These are phyloP conservation scores for Annona cherimola DNA, from an alignment of 164 flowering plant species.

Conservation along the genomic window DNA sequence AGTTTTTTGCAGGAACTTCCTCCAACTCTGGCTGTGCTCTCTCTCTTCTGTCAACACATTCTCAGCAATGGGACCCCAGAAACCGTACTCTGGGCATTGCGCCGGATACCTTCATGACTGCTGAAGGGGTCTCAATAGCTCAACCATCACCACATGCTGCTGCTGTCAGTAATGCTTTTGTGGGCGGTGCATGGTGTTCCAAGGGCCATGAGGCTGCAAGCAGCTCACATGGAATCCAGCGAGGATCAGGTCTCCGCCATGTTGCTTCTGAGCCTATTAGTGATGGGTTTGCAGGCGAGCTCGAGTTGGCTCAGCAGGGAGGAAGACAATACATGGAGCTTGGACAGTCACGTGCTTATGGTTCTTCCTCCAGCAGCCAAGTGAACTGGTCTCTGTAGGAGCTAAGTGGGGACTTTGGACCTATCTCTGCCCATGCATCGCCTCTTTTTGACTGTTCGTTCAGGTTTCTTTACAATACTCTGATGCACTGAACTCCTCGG, in stretches of 20 bases:
- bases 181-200: slow-evolving; percentile 42
- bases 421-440: background rate
- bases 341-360: slow-evolving; percentile 41
- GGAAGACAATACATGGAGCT: slow-evolving; percentile 48
- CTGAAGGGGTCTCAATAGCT: slow-evolving; percentile 26
- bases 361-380: slow-evolving; percentile 33
- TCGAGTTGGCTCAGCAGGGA: slow-evolving; percentile 40
- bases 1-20: slow-evolving; percentile 49
- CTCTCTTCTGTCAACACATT: slow-evolving; percentile 92
- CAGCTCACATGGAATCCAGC: slow-evolving; percentile 32
- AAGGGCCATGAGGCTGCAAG: slow-evolving; percentile 34
- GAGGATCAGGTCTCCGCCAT: slow-evolving; percentile 39
- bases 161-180: slow-evolving; percentile 19
- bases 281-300: slow-evolving; percentile 29
- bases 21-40: slow-evolving; percentile 90
- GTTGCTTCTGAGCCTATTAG: slow-evolving; percentile 29
- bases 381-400: slow-evolving; percentile 48
- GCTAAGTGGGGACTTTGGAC: background rate
- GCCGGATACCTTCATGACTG: slow-evolving; percentile 23
- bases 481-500: background rate
- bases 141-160: slow-evolving; percentile 33
- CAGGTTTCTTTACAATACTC: background rate
- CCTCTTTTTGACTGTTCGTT: background rate
- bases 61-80: slow-evolving; percentile 59
- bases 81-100: slow-evolving; percentile 29